These are phyloP conservation scores for Cytospora mali DNA, from an alignment of 2,329 filamentous ascomycete species.

Conservation along the genomic window DNA sequence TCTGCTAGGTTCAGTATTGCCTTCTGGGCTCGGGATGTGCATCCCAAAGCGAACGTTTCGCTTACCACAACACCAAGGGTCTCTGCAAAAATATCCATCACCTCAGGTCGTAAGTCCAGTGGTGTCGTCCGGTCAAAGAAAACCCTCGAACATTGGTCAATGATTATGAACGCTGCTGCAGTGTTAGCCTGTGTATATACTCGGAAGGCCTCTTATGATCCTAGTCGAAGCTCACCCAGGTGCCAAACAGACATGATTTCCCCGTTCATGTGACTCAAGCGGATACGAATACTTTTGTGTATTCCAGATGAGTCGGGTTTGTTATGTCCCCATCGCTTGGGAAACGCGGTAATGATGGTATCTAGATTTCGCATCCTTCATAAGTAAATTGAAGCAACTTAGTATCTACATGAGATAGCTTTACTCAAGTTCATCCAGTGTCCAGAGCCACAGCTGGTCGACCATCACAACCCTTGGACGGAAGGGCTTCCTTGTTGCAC, in stretches of 20 bases:
- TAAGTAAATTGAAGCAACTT: rapidly evolving
- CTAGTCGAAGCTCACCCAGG: background rate
- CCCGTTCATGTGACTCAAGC: background rate
- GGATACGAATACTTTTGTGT: conserved; percentile 17
- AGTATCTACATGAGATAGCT: background rate
- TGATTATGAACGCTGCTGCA: conserved; percentile 17
- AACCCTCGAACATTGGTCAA: conserved; percentile 26
- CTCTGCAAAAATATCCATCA: conserved; percentile 23
- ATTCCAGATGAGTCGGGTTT: conserved; percentile 25
- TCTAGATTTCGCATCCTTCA: background rate
- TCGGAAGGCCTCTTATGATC: background rate
- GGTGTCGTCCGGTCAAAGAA: conserved; percentile 25
- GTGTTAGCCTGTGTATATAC: background rate
- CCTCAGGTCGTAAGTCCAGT: conserved; percentile 16
- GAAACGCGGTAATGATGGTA: conserved; percentile 19
- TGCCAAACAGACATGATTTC: conserved; percentile 21
- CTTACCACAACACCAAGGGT: conserved; percentile 3
- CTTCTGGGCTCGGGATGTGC: no score
- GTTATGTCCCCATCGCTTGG: conserved; percentile 21
- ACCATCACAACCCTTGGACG: conserved; percentile 22
- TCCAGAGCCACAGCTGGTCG: conserved; percentile 24
- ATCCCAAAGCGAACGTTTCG: background rate
- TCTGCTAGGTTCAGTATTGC: background rate
- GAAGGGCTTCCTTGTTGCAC: conserved; percentile 6
- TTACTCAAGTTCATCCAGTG: conserved; percentile 19